Conservation (phyloP, 2,329 filamentous ascomycete genomes). For the Helotiales sp. region DNA sequence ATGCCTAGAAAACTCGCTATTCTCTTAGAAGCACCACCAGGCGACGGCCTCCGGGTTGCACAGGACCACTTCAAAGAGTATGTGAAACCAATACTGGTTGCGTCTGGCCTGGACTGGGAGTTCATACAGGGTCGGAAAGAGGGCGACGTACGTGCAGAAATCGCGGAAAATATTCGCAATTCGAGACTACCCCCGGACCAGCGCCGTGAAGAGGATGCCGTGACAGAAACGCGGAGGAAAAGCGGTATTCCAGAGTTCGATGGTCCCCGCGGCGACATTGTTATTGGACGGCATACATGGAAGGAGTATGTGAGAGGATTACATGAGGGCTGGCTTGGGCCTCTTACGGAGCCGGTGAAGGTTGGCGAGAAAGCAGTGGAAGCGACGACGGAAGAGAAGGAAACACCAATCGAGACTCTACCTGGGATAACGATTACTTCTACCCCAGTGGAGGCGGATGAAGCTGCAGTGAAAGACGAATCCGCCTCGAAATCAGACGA, state of each 20-base stretch:
- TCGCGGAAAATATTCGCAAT: constrained; percentile 84
- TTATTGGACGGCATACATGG: constrained; percentile 91
- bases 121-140: constrained; percentile 89
- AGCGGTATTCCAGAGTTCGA: constrained; percentile 70
- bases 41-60: constrained; percentile 79
- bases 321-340: constrained; percentile 95
- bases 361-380: constrained; percentile 28
- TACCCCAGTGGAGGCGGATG: constrained; percentile 30
- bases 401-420: constrained; percentile 25
- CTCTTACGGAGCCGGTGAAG: constrained; percentile 62
- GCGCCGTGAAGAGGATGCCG: constrained; percentile 48
- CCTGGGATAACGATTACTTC: constrained; percentile 30
- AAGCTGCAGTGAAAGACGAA: not conserved
- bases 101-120: constrained; percentile 92
- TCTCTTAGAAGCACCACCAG: constrained; percentile 82
- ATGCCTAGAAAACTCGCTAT: constrained; percentile 84
- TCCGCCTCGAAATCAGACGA: constrained; percentile 38
- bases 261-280: constrained; percentile 78
- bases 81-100: constrained; percentile 87
- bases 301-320: constrained; percentile 94
- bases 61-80: constrained; percentile 97
- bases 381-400: constrained; percentile 10
- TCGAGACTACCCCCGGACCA: constrained; percentile 48
- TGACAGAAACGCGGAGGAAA: constrained; percentile 63
- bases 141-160: constrained; percentile 85